These are phyloP conservation scores for Xylaria sp. DNA, from an alignment of 2,329 filamentous ascomycete species.

Conservation along the genomic window DNA sequence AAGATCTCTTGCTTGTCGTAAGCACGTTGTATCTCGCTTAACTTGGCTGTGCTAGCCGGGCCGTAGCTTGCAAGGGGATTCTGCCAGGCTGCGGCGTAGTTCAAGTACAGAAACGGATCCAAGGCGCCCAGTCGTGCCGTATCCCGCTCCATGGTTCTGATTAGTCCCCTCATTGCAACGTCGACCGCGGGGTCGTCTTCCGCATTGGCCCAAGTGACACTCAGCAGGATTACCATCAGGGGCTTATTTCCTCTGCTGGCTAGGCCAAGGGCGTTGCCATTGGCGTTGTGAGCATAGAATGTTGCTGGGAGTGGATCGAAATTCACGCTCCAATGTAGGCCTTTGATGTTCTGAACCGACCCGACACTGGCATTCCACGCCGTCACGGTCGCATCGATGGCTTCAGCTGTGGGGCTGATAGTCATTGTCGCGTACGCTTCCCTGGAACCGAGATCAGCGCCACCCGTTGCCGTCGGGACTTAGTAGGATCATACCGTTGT, in stretches of 20 bases:
- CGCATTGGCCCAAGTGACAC: background rate
- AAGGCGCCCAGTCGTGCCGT: background rate
- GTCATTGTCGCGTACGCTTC: background rate
- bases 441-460: background rate
- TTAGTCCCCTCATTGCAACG: background rate
- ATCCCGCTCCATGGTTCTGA: background rate
- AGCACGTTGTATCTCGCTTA: slow-evolving; percentile 1
- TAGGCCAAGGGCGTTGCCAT: background rate
- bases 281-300: background rate
- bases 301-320: background rate
- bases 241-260: background rate
- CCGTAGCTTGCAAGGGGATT: slow-evolving; percentile 28
- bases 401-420: background rate
- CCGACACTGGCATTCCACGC: background rate
- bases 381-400: background rate
- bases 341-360: background rate
- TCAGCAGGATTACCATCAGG: background rate
- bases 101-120: background rate
- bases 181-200: background rate
- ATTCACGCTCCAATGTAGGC: background rate
- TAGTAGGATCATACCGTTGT: background rate
- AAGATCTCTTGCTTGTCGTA: slow-evolving; percentile 22
- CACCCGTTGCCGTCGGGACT: background rate
- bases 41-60: slow-evolving; percentile 9
- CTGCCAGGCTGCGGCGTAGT: slow-evolving; percentile 22